phyloP scores from a whole-genome alignment of 768 basidiomycete species.

The Podaxis mareebaensis region DNA sequence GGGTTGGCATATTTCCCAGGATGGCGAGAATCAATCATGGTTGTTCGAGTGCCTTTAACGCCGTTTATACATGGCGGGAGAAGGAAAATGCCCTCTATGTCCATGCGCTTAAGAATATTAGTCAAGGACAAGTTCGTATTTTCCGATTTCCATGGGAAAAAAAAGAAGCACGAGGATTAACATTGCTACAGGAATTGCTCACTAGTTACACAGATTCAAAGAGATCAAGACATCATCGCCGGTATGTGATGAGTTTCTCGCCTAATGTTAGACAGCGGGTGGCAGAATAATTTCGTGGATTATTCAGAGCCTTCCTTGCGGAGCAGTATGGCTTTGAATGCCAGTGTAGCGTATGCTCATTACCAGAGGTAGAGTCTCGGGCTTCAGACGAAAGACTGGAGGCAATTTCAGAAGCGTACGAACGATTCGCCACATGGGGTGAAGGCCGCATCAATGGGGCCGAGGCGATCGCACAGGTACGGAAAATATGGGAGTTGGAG shows the following conservation, averaged over 20 bases:
- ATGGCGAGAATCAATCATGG: constrained; percentile 72
- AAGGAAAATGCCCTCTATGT: constrained; percentile 50
- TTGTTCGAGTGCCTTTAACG: constrained; percentile 67
- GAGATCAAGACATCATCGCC: constrained; percentile 49
- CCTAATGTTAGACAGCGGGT: constrained; percentile 3
- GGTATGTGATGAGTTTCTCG: constrained; percentile 33
- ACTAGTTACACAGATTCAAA: constrained; percentile 65
- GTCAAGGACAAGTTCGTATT: constrained; percentile 46
- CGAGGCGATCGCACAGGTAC: constrained; percentile 49
- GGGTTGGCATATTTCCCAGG: constrained; percentile 64
- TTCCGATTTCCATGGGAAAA: not conserved
- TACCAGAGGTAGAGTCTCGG: constrained; percentile 45
- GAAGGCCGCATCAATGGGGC: constrained; percentile 40
- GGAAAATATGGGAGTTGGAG: constrained; percentile 57
- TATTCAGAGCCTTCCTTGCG: constrained; percentile 45
- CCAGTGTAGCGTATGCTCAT: constrained; percentile 57
- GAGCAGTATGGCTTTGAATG: constrained; percentile 61
- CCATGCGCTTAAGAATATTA: constrained; percentile 56
- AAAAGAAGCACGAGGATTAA: constrained; percentile 3
- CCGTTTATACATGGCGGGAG: constrained; percentile 61
- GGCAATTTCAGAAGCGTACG: constrained; percentile 46
- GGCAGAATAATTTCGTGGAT: constrained; percentile 1
- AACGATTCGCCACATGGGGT: constrained; percentile 51
- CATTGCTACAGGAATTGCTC: constrained; percentile 50
- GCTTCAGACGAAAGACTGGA: constrained; percentile 53